Evolutionary conservation across 2,329 filamentous ascomycete species (phyloP).

Genomic region (Fusarium pseudoanthophilum): DNA sequence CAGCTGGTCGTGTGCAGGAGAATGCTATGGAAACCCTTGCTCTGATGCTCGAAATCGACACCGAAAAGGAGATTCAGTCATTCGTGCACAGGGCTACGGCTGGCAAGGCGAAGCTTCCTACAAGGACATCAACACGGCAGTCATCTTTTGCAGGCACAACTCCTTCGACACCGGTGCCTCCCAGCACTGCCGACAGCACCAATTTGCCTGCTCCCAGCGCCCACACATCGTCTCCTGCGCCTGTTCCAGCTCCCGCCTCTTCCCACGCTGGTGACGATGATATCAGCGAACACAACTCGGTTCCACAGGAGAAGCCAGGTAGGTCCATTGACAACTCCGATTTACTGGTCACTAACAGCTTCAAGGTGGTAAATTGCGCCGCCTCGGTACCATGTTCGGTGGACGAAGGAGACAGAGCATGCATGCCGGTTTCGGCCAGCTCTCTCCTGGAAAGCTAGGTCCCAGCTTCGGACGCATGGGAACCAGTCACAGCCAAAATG

Average conservation of each 20-base stretch:
- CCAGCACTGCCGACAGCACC: conserved; percentile 42
- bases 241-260: conserved; percentile 29
- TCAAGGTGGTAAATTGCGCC: conserved; percentile 66
- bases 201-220: conserved; percentile 24
- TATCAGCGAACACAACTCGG: conserved; percentile 57
- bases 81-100: conserved; percentile 64
- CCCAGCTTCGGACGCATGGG: conserved; percentile 70
- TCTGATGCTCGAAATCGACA: conserved; percentile 85
- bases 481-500: conserved; percentile 65
- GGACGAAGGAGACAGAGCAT: conserved; percentile 74
- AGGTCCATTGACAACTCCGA: neutral
- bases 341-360: conserved; percentile 36
- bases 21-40: conserved; percentile 84
- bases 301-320: conserved; percentile 53
- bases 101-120: conserved; percentile 52
- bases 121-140: conserved; percentile 55
- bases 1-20: conserved; percentile 78
- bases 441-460: conserved; percentile 64
- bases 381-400: conserved; percentile 75
- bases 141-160: conserved; percentile 51
- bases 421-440: conserved; percentile 68
- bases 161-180: conserved; percentile 41
- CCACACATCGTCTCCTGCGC: conserved; percentile 20
- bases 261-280: conserved; percentile 42
- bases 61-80: conserved; percentile 83